phyloP scores from a whole-genome alignment of 148 eudicot genomes.

The Silene uniflora region DNA sequence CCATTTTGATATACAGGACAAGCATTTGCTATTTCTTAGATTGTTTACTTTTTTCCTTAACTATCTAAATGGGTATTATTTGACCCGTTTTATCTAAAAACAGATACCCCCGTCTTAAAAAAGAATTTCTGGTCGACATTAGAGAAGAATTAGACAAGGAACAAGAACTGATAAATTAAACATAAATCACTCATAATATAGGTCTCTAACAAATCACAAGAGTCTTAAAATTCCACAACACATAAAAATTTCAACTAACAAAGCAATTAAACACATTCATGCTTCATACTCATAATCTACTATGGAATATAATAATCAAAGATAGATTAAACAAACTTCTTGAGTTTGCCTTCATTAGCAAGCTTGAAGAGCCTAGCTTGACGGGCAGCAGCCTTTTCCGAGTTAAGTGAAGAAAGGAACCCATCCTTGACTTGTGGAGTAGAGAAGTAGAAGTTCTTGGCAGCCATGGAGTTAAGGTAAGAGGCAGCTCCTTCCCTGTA shows the following conservation, averaged over 20 bases:
- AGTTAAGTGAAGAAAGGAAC: constrained; percentile 47
- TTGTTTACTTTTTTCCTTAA: too few species aligned
- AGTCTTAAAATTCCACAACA: not conserved
- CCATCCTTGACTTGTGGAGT: constrained; percentile 53
- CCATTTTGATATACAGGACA: too few species aligned
- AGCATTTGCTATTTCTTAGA: too few species aligned
- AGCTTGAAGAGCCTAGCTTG: constrained; percentile 77
- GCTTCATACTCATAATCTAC: not conserved
- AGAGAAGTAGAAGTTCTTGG: constrained; percentile 55
- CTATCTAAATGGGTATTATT: too few species aligned
- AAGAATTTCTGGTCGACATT: too few species aligned
- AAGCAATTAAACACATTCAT: not conserved
- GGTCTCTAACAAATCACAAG: too few species aligned
- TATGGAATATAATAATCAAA: not conserved
- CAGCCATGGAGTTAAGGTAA: constrained; percentile 71
- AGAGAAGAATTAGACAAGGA: too few species aligned
- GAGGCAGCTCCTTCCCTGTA: constrained; percentile 92
- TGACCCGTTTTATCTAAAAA: too few species aligned
- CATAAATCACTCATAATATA: too few species aligned
- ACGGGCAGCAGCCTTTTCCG: constrained; percentile 62
- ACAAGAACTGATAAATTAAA: too few species aligned
- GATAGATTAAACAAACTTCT: not conserved
- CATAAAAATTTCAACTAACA: not conserved
- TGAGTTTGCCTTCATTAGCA: constrained; percentile 71
- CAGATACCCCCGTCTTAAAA: too few species aligned